These are phyloP conservation scores for Letharia columbiana DNA, from an alignment of 495 filamentous ascomycete genomes.

Conservation along the genomic window DNA sequence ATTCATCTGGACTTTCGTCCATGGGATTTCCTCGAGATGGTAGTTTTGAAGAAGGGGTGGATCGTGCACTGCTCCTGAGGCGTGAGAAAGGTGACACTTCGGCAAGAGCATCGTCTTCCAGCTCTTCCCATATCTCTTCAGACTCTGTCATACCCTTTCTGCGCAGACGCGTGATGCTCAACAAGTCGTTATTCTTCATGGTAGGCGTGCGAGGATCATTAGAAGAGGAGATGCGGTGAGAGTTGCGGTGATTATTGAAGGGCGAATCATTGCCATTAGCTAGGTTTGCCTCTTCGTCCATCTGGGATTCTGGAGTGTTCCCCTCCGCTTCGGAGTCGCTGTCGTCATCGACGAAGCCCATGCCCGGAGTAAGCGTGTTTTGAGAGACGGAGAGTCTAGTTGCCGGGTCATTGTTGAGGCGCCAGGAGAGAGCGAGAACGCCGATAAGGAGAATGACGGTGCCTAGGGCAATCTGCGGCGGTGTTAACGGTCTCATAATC, in stretches of 20 bases:
- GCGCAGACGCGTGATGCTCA: conserved; percentile 14
- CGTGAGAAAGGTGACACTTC: conserved; percentile 17
- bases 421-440: conserved; percentile 89
- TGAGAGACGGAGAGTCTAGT: conserved; percentile 47
- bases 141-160: conserved; percentile 37
- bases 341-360: conserved; percentile 57
- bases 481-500: not conserved
- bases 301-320: conserved; percentile 30
- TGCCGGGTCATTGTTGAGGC: conserved; percentile 65
- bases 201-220: conserved; percentile 21
- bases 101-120: conserved; percentile 48
- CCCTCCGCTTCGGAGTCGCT: conserved; percentile 43
- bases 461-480: conserved; percentile 60
- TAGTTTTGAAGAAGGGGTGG: conserved; percentile 16
- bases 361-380: conserved; percentile 56
- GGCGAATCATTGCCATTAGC: conserved; percentile 22
- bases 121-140: conserved; percentile 58
- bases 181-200: conserved; percentile 9
- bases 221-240: conserved; percentile 11
- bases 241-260: conserved; percentile 5
- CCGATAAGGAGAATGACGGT: conserved; percentile 78
- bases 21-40: conserved; percentile 6
- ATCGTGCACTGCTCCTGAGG: conserved; percentile 22
- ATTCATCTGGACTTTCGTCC: conserved; percentile 20
- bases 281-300: conserved; percentile 37